These are phyloP conservation scores for Haplographium delicatum DNA, from an alignment of 495 filamentous ascomycete genomes.

Conservation along the genomic window DNA sequence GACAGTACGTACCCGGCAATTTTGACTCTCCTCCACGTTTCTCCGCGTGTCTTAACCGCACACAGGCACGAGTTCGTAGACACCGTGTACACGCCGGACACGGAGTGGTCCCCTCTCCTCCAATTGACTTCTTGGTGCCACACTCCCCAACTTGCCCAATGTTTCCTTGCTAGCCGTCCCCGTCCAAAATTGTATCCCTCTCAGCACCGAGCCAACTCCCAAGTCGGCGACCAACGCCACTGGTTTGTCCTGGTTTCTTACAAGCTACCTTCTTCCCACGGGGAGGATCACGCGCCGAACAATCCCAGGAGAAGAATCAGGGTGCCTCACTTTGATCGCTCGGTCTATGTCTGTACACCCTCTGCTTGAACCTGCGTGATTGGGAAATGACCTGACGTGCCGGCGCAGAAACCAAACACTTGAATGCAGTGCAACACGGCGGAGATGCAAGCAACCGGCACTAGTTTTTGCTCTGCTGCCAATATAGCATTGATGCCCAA, in stretches of 20 bases:
- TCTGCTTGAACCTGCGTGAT: constrained; percentile 8
- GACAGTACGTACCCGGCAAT: constrained; percentile 16
- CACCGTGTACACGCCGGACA: neutral
- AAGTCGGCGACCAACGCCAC: constrained; percentile 16
- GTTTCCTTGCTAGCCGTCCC: neutral
- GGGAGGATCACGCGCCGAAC: neutral
- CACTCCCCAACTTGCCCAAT: neutral
- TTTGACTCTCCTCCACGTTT: constrained; percentile 20
- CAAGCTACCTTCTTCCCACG: neutral
- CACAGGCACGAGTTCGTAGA: constrained; percentile 26
- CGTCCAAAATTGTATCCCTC: neutral
- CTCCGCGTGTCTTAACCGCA: constrained; percentile 22
- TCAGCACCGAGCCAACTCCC: constrained; percentile 2
- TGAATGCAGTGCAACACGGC: constrained; percentile 12
- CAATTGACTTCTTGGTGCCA: neutral
- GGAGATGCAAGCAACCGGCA: constrained; percentile 21
- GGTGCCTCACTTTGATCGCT: too few species aligned
- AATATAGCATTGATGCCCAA: constrained; percentile 22
- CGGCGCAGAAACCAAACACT: neutral
- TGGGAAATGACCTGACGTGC: neutral
- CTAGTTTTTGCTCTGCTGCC: constrained; percentile 1
- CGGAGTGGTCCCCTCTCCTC: constrained; percentile 2
- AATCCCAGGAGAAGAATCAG: too few species aligned
- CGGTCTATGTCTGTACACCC: neutral
- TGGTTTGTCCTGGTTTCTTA: neutral